phyloP scores from a whole-genome alignment of 2,329 filamentous ascomycete species.

The Stagonosporopsis tanaceti region DNA sequence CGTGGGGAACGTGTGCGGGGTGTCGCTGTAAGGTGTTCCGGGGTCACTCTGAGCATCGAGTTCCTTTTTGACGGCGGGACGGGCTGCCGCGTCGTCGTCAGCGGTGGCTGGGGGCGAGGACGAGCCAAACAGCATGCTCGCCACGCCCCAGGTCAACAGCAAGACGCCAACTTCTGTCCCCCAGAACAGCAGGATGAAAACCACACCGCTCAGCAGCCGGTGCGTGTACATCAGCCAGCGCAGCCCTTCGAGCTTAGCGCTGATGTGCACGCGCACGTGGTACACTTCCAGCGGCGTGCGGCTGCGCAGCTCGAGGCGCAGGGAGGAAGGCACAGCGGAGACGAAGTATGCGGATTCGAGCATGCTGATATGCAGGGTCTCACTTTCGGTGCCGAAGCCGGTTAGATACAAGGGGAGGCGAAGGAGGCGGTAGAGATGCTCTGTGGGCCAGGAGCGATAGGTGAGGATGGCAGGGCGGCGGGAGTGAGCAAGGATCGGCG shows the following conservation, averaged over 20 bases:
- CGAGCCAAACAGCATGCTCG: constrained; percentile 54
- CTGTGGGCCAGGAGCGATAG: constrained; percentile 67
- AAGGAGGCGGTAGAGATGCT: constrained; percentile 36
- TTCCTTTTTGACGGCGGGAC: constrained; percentile 10
- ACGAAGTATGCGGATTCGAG: constrained; percentile 76
- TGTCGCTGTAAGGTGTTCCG: constrained; percentile 50
- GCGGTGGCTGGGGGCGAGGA: neutral
- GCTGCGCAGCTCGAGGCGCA: constrained; percentile 74
- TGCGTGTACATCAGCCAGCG: constrained; percentile 83
- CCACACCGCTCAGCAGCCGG: constrained; percentile 71
- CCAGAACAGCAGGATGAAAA: constrained; percentile 80
- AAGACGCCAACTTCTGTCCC: constrained; percentile 73
- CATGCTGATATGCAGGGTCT: constrained; percentile 71
- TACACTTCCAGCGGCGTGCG: constrained; percentile 80
- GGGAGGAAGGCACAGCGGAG: constrained; percentile 61
- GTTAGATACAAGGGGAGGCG: constrained; percentile 73
- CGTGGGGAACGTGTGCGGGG: constrained; percentile 58
- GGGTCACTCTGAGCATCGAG: constrained; percentile 25
- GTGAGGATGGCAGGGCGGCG: constrained; percentile 80
- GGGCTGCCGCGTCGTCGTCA: neutral
- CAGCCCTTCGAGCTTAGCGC: constrained; percentile 77
- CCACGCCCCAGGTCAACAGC: constrained; percentile 68
- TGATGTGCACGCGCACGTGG: constrained; percentile 70
- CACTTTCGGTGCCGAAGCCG: constrained; percentile 69
- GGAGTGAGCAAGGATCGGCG: constrained; percentile 56